phyloP scores from a whole-genome alignment of 257 asterid genomes.

The Ajuga chamaepitys region DNA sequence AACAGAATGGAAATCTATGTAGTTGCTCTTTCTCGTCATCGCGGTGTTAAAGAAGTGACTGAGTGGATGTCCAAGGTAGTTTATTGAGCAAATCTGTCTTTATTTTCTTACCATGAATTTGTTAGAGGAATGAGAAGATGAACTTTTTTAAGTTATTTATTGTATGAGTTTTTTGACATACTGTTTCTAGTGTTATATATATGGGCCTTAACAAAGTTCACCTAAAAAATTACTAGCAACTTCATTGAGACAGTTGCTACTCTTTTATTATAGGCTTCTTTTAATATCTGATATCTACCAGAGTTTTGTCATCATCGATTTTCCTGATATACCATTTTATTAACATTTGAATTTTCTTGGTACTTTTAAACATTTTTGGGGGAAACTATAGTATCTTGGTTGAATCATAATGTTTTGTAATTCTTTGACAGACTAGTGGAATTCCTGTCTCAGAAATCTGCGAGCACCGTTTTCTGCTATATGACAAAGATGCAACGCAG shows the following conservation, averaged over 20 bases:
- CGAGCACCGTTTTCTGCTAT: conserved; percentile 71
- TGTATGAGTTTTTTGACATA: background rate
- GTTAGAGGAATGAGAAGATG: background rate
- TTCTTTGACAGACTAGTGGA: conserved; percentile 69
- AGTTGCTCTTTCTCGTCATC: conserved; percentile 83
- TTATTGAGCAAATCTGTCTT: background rate
- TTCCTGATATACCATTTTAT: background rate
- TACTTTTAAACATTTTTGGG: background rate
- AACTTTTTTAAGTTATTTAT: background rate
- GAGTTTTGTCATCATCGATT: background rate
- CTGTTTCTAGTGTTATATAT: background rate
- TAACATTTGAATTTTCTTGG: background rate
- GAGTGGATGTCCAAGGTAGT: conserved; percentile 92
- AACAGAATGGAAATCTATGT: conserved; percentile 88
- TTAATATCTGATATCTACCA: background rate
- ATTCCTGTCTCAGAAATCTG: conserved; percentile 69
- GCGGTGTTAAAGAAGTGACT: conserved; percentile 89
- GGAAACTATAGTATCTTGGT: background rate
- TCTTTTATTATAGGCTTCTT: background rate
- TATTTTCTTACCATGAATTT: background rate
- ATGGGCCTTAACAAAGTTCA: background rate
- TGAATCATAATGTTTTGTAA: background rate
- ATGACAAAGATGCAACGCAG: conserved; percentile 80
- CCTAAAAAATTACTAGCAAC: background rate
- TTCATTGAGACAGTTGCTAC: background rate